Conservation (phyloP, 2,329 filamentous ascomycete species). For the Dactylellina cionopaga region DNA sequence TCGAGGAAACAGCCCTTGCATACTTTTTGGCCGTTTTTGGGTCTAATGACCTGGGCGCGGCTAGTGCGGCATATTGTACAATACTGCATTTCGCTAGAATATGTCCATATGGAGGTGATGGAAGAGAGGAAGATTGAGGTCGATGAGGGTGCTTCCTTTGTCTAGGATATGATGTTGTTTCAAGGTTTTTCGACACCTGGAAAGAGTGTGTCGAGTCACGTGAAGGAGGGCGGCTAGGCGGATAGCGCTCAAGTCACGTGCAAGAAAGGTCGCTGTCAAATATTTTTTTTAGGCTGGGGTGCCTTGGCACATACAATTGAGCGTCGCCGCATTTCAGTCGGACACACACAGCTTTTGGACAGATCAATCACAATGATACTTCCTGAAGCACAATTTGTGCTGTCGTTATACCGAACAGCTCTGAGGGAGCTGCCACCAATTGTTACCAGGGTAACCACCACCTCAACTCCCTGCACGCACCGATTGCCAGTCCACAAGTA, state of each 20-base stretch:
- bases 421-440: constrained; percentile 43
- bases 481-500: constrained; percentile 57
- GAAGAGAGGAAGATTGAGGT: background rate
- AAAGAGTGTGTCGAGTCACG: no score
- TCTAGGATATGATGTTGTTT: background rate
- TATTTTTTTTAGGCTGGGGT: no score
- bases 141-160: background rate
- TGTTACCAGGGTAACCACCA: constrained; percentile 7
- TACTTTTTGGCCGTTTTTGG: constrained; percentile 93
- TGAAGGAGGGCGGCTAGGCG: no score
- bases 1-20: constrained; percentile 88
- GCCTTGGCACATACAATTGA: no score
- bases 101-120: no score
- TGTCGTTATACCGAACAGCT: constrained; percentile 22
- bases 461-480: constrained; percentile 57
- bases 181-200: no score
- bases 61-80: constrained; percentile 80
- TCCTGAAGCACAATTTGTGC: background rate
- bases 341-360: no score
- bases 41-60: constrained; percentile 87
- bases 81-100: constrained; percentile 14
- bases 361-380: constrained; percentile 13
- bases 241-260: no score
- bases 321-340: no score
- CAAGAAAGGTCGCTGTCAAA: no score